Conservation (phyloP, 2,329 filamentous ascomycete genomes). For the Calycina herbarum region DNA sequence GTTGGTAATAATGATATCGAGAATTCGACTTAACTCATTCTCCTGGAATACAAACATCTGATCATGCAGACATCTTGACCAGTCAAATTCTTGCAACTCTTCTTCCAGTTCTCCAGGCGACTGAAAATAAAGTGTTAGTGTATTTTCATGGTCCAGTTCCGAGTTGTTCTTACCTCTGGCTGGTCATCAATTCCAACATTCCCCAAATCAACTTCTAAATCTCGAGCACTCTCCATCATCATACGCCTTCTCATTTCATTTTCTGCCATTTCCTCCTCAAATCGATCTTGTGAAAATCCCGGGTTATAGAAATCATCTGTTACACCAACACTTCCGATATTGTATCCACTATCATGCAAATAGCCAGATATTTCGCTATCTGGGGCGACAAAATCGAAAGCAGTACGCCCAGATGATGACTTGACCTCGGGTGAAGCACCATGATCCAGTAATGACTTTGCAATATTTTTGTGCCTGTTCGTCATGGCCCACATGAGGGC, state of each 20-base stretch:
- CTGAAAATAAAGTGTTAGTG: conserved; percentile 42
- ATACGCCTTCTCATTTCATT: conserved; percentile 93
- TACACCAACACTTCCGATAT: conserved; percentile 76
- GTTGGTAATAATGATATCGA: conserved; percentile 94
- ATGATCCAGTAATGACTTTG: conserved; percentile 87
- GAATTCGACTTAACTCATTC: conserved; percentile 83
- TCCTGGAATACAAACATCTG: conserved; percentile 99
- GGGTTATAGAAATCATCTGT: conserved; percentile 91
- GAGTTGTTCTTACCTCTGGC: conserved; percentile 66
- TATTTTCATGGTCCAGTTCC: conserved; percentile 25
- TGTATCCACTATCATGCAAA: conserved; percentile 90
- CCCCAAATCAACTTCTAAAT: conserved; percentile 92
- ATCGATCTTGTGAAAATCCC: conserved; percentile 87
- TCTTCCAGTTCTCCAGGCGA: conserved; percentile 79
- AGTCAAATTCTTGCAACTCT: conserved; percentile 92
- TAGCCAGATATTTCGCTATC: conserved; percentile 97
- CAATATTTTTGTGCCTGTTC: conserved; percentile 93
- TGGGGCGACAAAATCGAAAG: conserved; percentile 91
- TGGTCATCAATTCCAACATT: conserved; percentile 96
- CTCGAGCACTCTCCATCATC: conserved; percentile 99
- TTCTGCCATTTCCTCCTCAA: conserved; percentile 96
- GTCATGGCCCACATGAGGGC: conserved; percentile 99
- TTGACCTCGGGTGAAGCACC: conserved; percentile 95
- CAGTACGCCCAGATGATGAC: conserved; percentile 89
- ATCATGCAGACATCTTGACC: conserved; percentile 90